Base-by-base conservation (phyloP, 345 rosid genomes). In the Microthlaspi erraticum region DNA sequence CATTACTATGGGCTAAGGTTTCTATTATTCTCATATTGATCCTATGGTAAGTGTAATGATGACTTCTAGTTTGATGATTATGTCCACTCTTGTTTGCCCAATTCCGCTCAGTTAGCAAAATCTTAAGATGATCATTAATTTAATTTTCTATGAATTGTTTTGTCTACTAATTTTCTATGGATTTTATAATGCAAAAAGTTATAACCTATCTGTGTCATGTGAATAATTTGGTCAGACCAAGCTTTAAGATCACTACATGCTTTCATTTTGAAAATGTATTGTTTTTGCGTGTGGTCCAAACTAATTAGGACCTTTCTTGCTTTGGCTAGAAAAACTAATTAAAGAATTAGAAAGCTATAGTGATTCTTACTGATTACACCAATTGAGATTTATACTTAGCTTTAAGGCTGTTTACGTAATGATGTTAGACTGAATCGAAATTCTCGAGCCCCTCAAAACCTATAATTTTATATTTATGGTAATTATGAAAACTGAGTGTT, bases 341-440 rank as follows among this genome's bases (percentile, higher is more conserved):
- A 67, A 74, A 51, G 5, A 60, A 74, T 1, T 33, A 60, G 57
- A 60, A 68, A 68, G 73, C n/a, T 67, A 57, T 65, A 66, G 68
- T 74, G 77, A 57, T 57, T 56, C 32, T 8, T 73, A 74, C 62
- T 74, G 73, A 74, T 60, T 74, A 75, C 74, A 75, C 58, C 59
- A 10, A 75, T 26, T 75, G 74, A 75, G 69, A 75, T 60, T 43
- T 44, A 52, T 44, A 73, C 42, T 59, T 60, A 60, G 64, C 74
- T 75, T 74, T 75, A 75, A 68, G 74, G 74, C 78, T 67, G 78
- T 75, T 67, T 10, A 45, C 44, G 78, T 68, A 26, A 75, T 75
- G 74, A 68, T 75, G 78, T 60, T 44, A 60, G 64, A 42, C 37
- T 60, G 64, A 60, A 60, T 74, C 73, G 10, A 74, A 43, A 36